Evolutionary conservation across 768 basidiomycete species (phyloP).

Genomic region (Xerocomellus chrysenteron): DNA sequence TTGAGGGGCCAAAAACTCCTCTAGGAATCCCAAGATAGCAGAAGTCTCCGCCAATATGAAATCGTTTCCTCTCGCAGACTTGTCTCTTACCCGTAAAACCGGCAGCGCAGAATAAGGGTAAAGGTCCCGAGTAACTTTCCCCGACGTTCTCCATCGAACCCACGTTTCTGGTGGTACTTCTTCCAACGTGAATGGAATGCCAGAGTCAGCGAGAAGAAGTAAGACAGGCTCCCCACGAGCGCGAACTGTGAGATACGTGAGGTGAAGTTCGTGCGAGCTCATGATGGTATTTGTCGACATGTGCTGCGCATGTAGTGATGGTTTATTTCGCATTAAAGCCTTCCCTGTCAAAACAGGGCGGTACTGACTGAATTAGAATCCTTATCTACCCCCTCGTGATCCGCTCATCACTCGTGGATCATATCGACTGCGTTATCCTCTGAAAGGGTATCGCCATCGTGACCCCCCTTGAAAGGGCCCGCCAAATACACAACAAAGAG

Average conservation of each 20-base stretch:
- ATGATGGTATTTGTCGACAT: constrained; percentile 2
- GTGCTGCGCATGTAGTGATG: background rate
- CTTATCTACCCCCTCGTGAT: background rate
- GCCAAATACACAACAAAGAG: constrained; percentile 35
- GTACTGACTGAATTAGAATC: background rate
- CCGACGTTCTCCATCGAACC: constrained; percentile 13
- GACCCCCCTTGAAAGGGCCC: constrained; percentile 24
- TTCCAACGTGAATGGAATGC: constrained; percentile 21
- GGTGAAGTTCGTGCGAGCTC: constrained; percentile 17
- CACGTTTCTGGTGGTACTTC: constrained; percentile 17
- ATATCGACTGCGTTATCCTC: constrained; percentile 11
- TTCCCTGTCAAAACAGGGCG: background rate
- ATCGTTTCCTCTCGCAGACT: constrained; percentile 5
- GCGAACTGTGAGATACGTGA: constrained; percentile 24
- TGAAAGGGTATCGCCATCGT: constrained; percentile 23
- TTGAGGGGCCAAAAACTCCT: constrained; percentile 17
- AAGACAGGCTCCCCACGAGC: constrained; percentile 28
- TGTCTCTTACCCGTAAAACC: constrained; percentile 22
- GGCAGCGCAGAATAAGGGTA: constrained; percentile 28
- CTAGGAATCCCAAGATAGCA: constrained; percentile 25
- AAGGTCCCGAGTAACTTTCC: constrained; percentile 13
- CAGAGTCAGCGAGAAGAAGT: constrained; percentile 26
- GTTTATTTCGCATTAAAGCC: background rate
- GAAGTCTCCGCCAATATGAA: constrained; percentile 25
- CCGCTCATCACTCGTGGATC: background rate